phyloP scores from a whole-genome alignment of 345 rosid species.

The Linum usitatissimum region DNA sequence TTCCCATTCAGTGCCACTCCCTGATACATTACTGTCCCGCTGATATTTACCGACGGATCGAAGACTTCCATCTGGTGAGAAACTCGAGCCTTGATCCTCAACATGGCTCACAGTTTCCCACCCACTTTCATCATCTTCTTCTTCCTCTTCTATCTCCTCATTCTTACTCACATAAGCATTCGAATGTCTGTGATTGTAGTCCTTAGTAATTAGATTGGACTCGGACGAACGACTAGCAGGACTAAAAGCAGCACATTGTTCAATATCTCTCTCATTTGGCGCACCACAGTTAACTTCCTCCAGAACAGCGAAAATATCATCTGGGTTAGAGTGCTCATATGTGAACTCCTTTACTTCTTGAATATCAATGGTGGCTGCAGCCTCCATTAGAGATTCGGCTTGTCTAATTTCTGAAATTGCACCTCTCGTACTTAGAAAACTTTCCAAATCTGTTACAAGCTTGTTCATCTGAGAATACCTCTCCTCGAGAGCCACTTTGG shows the following conservation, averaged over 20 bases:
- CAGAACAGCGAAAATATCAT: slow-evolving; percentile 51
- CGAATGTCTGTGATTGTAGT: slow-evolving; percentile 27
- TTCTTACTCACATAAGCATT: slow-evolving; percentile 29
- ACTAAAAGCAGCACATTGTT: slow-evolving; percentile 25
- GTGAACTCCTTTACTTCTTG: slow-evolving; percentile 49
- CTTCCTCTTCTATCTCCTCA: slow-evolving; percentile 61
- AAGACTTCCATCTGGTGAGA: slow-evolving; percentile 52
- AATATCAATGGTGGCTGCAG: slow-evolving; percentile 37
- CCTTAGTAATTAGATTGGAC: slow-evolving; percentile 22
- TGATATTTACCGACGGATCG: slow-evolving; percentile 37
- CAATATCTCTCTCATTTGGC: slow-evolving; percentile 32
- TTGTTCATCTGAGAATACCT: slow-evolving; percentile 51
- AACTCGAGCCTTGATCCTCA: slow-evolving; percentile 73
- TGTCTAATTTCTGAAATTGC: slow-evolving; percentile 28
- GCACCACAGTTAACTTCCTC: slow-evolving; percentile 48
- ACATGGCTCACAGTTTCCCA: slow-evolving; percentile 95
- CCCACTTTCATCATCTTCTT: slow-evolving; percentile 87
- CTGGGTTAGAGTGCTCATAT: slow-evolving; percentile 52
- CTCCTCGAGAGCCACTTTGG: slow-evolving; percentile 51
- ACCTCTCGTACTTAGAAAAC: slow-evolving; percentile 34
- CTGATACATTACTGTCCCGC: slow-evolving; percentile 38
- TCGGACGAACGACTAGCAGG: slow-evolving; percentile 43
- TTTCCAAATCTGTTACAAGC: slow-evolving; percentile 52
- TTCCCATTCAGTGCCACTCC: slow-evolving; percentile 50
- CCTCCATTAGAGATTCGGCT: slow-evolving; percentile 40